Evolutionary conservation across 2,329 filamentous ascomycete genomes (phyloP).

Genomic region (Cytospora chrysosperma): DNA sequence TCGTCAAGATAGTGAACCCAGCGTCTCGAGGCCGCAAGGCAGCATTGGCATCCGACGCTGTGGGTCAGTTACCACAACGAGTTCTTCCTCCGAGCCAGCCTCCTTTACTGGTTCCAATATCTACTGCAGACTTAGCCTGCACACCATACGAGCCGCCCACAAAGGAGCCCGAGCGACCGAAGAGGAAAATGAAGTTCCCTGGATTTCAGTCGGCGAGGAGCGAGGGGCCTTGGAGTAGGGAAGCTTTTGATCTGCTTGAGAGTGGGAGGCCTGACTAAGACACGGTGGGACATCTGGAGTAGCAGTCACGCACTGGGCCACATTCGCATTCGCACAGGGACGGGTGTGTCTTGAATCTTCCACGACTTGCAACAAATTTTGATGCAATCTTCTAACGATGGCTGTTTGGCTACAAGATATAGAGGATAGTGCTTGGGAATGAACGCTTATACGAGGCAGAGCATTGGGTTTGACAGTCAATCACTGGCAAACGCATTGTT

Average conservation of each 20-base stretch:
- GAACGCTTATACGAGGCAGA: not conserved
- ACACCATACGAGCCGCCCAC: conserved; percentile 11
- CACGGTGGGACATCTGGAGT: too few species aligned
- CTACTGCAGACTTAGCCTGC: conserved; percentile 27
- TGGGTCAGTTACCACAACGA: conserved; percentile 45
- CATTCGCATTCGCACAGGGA: not conserved
- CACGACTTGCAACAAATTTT: not conserved
- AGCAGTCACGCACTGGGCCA: too few species aligned
- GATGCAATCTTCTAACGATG: not conserved
- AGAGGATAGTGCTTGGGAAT: not conserved
- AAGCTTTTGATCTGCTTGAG: conserved; percentile 66
- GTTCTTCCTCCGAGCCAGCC: conserved; percentile 37
- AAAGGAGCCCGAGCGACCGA: conserved; percentile 26
- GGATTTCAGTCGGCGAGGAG: conserved; percentile 49
- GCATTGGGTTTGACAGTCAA: not conserved
- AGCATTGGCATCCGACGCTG: conserved; percentile 50
- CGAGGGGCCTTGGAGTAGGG: conserved; percentile 66
- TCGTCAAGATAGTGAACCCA: conserved; percentile 42
- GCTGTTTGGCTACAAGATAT: not conserved
- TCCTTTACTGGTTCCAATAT: conserved; percentile 8
- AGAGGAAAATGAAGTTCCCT: conserved; percentile 36
- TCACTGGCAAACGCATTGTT: not conserved
- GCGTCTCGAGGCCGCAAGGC: conserved; percentile 55
- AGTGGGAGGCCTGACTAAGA: conserved; percentile 50
- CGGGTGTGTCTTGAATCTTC: not conserved